Percentiles rank a stretch among this genome's conserved stretches.
phyloP scores from a whole-genome alignment of 2,329 filamentous ascomycete genomes.

The Xylaria sp. region DNA sequence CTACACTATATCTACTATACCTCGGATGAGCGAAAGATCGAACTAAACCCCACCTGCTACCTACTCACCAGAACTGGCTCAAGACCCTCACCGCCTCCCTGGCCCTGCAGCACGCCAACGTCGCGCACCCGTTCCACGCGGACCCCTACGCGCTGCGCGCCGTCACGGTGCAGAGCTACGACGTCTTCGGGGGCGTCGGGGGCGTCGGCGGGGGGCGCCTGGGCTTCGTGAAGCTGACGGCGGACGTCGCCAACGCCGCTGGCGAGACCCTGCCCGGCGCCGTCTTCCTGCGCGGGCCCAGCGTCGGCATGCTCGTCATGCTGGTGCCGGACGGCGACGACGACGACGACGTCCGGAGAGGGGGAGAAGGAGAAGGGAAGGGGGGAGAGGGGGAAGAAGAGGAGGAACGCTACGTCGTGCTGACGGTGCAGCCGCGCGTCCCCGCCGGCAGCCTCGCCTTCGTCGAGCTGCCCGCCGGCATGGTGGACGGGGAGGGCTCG shows the following conservation, averaged over 20 bases:
- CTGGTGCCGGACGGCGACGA: slow-evolving; percentile 55
- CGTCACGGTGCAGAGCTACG: slow-evolving; percentile 56
- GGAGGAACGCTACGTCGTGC: slow-evolving; percentile 56
- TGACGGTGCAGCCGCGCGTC: slow-evolving; percentile 63
- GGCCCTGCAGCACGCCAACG: slow-evolving; percentile 43
- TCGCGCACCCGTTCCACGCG: slow-evolving; percentile 54
- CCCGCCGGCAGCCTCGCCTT: slow-evolving; percentile 58
- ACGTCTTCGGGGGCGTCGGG: slow-evolving; percentile 53
- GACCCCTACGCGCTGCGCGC: slow-evolving; percentile 56
- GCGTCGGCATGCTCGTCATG: slow-evolving; percentile 62
- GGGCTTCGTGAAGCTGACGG: slow-evolving; percentile 60
- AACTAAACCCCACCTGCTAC: background rate
- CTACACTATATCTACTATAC: slow-evolving; percentile 2
- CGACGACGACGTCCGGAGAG: slow-evolving; percentile 29
- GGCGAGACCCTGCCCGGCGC: slow-evolving; percentile 56
- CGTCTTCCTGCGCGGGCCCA: slow-evolving; percentile 62
- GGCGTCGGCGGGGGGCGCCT: slow-evolving; percentile 47
- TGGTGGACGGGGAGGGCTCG: slow-evolving; percentile 53
- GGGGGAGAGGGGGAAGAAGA: slow-evolving; percentile 7
- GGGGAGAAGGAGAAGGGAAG: slow-evolving; percentile 24
- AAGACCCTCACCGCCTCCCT: slow-evolving; percentile 51
- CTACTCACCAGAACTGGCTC: slow-evolving; percentile 50
- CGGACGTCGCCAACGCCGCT: slow-evolving; percentile 49
- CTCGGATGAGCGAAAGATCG: no score
- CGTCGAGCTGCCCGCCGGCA: slow-evolving; percentile 60